Conservation (phyloP, 192 early-diverging fungal species). For the Podila epigama region DNA sequence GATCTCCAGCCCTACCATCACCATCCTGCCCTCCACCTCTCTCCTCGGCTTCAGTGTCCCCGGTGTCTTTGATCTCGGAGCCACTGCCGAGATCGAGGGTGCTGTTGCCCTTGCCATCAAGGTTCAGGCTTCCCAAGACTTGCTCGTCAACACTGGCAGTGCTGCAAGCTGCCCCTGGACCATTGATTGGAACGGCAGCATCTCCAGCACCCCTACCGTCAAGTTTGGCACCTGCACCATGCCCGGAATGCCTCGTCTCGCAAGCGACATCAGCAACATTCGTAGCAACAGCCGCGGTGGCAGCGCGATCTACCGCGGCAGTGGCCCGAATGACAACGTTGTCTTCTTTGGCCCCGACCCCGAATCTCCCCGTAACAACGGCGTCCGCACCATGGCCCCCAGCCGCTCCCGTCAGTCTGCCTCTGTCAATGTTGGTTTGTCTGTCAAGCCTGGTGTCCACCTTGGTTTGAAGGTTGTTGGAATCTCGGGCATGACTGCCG, state of each 20-base stretch:
- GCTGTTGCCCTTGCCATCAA: conserved; percentile 10
- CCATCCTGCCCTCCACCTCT: conserved; percentile 12
- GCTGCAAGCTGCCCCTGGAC: conserved; percentile 26
- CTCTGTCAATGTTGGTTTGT: conserved; percentile 17
- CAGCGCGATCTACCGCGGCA: background rate
- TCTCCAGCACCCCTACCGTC: conserved; percentile 19
- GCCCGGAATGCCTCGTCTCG: conserved; percentile 22
- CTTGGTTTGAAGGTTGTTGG: conserved; percentile 26
- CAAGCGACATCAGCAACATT: background rate
- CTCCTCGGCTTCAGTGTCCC: conserved; percentile 36
- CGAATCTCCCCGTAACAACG: background rate
- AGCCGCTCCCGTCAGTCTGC: conserved; percentile 21
- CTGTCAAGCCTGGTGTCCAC: conserved; percentile 10
- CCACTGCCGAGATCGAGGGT: conserved; percentile 9
- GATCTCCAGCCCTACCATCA: conserved; percentile 15
- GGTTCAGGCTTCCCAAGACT: conserved; percentile 35
- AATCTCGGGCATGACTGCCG: conserved; percentile 6
- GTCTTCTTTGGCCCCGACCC: conserved; percentile 23
- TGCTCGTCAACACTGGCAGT: conserved; percentile 37
- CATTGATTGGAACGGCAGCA: conserved; percentile 34
- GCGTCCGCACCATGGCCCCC: background rate
- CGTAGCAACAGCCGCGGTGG: background rate
- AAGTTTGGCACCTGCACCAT: conserved; percentile 34
- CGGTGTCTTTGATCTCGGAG: conserved; percentile 41
- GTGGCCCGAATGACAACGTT: background rate